A percentile compares a stretch with the other conserved stretches of the same genome.
phyloP scores from a whole-genome alignment of 108 stramenopile species.

The Skeletonema potamos region DNA sequence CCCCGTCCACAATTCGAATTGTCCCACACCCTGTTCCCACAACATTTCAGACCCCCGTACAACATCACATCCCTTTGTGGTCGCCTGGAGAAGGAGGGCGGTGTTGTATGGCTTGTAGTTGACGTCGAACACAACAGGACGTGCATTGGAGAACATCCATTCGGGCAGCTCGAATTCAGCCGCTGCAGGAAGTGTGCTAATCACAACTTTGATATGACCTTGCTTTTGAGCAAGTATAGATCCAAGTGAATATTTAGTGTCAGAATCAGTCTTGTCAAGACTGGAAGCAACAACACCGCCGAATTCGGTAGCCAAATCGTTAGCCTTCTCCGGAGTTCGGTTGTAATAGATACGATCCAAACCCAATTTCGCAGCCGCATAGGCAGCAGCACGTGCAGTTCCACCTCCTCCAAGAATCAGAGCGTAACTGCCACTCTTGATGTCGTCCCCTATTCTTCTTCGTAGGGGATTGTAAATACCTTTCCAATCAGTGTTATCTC shows the following conservation, averaged over 20 bases:
- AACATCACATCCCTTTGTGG: conserved; percentile 70
- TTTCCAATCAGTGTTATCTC: conserved; percentile 99
- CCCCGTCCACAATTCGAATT: conserved; percentile 95
- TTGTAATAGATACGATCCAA: conserved; percentile 90
- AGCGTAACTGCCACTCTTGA: conserved; percentile 38
- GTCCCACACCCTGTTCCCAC: conserved; percentile 96
- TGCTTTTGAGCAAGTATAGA: conserved; percentile 19
- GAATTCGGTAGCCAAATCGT: conserved; percentile 85
- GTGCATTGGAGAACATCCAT: conserved; percentile 55
- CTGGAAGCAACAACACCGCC: conserved; percentile 78
- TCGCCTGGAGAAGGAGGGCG: conserved; percentile 84
- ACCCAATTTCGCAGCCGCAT: conserved; percentile 78
- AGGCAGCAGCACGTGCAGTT: conserved; percentile 96
- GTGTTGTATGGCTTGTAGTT: conserved; percentile 97
- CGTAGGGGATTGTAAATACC: conserved; percentile 93
- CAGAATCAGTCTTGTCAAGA: conserved; percentile 53
- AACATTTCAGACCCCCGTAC: conserved; percentile 98
- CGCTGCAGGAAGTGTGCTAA: conserved; percentile 92
- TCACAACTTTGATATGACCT: conserved; percentile 67
- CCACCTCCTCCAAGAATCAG: conserved; percentile 97
- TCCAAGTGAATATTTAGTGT: conserved; percentile 31
- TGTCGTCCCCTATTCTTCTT: conserved; percentile 59
- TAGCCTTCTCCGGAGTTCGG: conserved; percentile 90
- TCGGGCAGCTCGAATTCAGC: conserved; percentile 89
- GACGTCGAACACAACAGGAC: conserved; percentile 84